A percentile compares a stretch with the other conserved stretches of the same genome.
Evolutionary conservation across 345 rosid species (phyloP).

Genomic region (Theobroma cacao): DNA sequence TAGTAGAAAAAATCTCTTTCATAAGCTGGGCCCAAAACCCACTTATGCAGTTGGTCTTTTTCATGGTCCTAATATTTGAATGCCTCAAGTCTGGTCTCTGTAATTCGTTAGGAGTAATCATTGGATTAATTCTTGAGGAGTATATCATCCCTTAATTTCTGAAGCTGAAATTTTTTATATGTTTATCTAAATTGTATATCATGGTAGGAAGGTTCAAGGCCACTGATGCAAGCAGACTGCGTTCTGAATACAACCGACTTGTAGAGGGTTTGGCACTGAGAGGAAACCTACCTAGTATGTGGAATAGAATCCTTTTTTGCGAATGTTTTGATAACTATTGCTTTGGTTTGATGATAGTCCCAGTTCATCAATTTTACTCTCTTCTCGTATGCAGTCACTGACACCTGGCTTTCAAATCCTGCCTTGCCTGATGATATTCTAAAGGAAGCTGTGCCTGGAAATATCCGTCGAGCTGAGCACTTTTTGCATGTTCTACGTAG

Average conservation of each 20-base stretch:
- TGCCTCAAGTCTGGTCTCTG: not conserved
- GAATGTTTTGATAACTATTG: not conserved
- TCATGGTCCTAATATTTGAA: not conserved
- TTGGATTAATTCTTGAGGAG: slow-evolving; percentile 17
- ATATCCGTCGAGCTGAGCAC: slow-evolving; percentile 94
- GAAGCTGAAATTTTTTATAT: slow-evolving; percentile 25
- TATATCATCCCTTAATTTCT: not conserved
- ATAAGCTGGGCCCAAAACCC: too few relatives aligned
- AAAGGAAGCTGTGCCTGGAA: slow-evolving; percentile 96
- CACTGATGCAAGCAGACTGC: slow-evolving; percentile 89
- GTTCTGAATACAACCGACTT: slow-evolving; percentile 88
- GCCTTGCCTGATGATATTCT: slow-evolving; percentile 96
- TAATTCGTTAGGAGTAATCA: slow-evolving; percentile 9
- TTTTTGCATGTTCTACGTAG: slow-evolving; percentile 87
- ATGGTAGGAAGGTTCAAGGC: slow-evolving; percentile 99
- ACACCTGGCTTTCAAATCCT: slow-evolving; percentile 97
- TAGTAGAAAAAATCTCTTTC: too few relatives aligned
- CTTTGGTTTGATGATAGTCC: not conserved
- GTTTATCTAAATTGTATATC: slow-evolving; percentile 40
- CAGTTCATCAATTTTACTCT: not conserved
- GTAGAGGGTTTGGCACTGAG: slow-evolving; percentile 93
- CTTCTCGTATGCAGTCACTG: slow-evolving; percentile 45
- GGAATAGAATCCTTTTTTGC: not conserved
- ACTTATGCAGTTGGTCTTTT: not conserved
- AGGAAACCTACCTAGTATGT: slow-evolving; percentile 82